Conservation (phyloP, 2,329 filamentous ascomycete species). For the Pyrenochaeta sp. region DNA sequence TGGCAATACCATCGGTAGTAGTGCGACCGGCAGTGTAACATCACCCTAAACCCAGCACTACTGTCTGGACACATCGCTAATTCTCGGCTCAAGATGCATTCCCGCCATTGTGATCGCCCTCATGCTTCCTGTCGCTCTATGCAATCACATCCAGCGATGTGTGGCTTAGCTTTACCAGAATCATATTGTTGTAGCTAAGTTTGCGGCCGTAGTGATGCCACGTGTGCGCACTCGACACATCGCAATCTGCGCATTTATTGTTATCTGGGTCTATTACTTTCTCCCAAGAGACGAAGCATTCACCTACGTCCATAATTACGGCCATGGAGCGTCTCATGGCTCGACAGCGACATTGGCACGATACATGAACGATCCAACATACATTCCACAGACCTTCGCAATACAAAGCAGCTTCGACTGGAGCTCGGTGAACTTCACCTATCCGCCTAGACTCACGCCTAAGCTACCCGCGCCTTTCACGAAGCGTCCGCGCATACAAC, state of each 20-base stretch:
- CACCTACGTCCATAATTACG: conserved; percentile 8
- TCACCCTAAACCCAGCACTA: conserved; percentile 9
- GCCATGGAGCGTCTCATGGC: conserved; percentile 15
- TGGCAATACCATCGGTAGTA: neutral
- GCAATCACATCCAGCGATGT: conserved; percentile 16
- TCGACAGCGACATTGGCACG: conserved; percentile 35
- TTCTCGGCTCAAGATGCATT: conserved; percentile 12
- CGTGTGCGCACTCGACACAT: conserved; percentile 41
- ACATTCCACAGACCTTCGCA: conserved; percentile 32
- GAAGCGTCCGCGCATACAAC: conserved; percentile 47
- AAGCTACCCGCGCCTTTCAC: conserved; percentile 36
- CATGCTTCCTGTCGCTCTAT: neutral
- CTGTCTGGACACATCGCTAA: conserved; percentile 17
- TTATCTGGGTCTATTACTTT: conserved; percentile 40
- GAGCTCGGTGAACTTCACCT: conserved; percentile 38
- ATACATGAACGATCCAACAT: conserved; percentile 43
- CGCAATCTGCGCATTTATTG: conserved; percentile 31
- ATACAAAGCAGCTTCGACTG: conserved; percentile 43
- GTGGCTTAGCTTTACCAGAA: conserved; percentile 1
- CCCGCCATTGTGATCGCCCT: conserved; percentile 1
- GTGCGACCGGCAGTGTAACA: conserved; percentile 5
- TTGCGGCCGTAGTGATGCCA: conserved; percentile 26
- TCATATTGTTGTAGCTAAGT: conserved; percentile 13
- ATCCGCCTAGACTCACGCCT: conserved; percentile 38
- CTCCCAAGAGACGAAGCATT: conserved; percentile 27